Percentiles rank a stretch among this genome's conserved stretches.
Evolutionary conservation across 176 grass and related monocot species (phyloP).

Genomic region (Chrysopogon serrulatus): DNA sequence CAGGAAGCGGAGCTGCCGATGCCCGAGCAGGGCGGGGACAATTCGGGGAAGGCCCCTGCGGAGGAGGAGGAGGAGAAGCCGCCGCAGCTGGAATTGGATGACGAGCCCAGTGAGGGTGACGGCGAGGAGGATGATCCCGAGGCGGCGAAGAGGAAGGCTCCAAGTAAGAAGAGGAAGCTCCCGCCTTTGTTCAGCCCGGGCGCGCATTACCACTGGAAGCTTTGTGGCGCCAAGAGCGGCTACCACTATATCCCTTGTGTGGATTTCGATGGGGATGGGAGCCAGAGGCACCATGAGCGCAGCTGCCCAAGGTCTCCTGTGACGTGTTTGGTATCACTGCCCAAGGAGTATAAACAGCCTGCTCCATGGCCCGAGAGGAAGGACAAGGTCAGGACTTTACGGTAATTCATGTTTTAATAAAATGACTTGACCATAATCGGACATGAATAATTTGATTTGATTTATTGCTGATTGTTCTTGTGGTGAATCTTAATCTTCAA

Average conservation of each 20-base stretch:
- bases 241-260: slow-evolving; percentile 73
- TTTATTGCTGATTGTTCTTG: slow-evolving; percentile 1
- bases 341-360: slow-evolving; percentile 71
- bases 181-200: slow-evolving; percentile 66
- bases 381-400: slow-evolving; percentile 42
- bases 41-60: slow-evolving; percentile 16
- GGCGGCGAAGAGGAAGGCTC: slow-evolving; percentile 32
- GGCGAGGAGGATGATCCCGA: slow-evolving; percentile 29
- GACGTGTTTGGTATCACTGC: slow-evolving; percentile 74
- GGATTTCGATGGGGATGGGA: slow-evolving; percentile 77
- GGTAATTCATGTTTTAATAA: background rate
- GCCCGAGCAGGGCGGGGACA: slow-evolving; percentile 32
- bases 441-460: background rate
- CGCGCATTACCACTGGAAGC: slow-evolving; percentile 79
- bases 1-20: slow-evolving; percentile 40
- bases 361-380: slow-evolving; percentile 76
- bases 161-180: slow-evolving; percentile 63
- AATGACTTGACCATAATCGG: background rate
- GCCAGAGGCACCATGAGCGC: slow-evolving; percentile 71
- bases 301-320: slow-evolving; percentile 70
- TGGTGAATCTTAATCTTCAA: slow-evolving; percentile 26
- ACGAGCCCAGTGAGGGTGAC: slow-evolving; percentile 31
- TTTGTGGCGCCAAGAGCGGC: slow-evolving; percentile 65
- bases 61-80: slow-evolving; percentile 38
- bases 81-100: slow-evolving; percentile 34